Evolutionary conservation across 1,284 basidiomycete genomes (phyloP).

Genomic region (Ceratobasidium papillatum): DNA sequence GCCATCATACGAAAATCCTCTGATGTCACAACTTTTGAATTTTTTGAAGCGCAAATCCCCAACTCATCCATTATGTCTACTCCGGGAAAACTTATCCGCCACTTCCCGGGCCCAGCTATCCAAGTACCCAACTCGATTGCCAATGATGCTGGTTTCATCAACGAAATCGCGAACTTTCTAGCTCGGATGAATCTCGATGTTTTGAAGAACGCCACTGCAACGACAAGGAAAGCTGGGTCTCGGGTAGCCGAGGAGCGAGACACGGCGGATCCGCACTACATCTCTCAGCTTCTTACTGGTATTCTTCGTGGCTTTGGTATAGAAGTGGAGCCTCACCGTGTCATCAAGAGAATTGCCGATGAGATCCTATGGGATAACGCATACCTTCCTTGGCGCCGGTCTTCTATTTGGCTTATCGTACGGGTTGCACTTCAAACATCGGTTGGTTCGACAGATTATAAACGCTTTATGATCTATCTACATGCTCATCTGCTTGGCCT

Average conservation of each 20-base stretch:
- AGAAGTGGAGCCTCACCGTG: conserved; percentile 49
- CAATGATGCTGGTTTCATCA: conserved; percentile 49
- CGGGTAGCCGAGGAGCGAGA: conserved; percentile 49
- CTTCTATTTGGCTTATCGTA: conserved; percentile 58
- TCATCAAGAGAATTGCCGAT: conserved; percentile 56
- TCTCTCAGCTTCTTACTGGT: conserved; percentile 56
- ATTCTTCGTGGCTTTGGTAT: conserved; percentile 54
- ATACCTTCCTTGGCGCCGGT: conserved; percentile 44
- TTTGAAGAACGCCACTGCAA: conserved; percentile 42
- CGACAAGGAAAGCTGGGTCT: conserved; percentile 45
- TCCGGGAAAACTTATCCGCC: conserved; percentile 54
- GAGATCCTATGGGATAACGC: conserved; percentile 53
- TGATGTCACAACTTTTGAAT: conserved; percentile 52
- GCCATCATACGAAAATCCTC: conserved; percentile 55
- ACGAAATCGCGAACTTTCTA: conserved; percentile 52
- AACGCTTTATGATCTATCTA: conserved; percentile 58
- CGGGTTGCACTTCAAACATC: conserved; percentile 59
- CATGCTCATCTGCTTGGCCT: conserved; percentile 51
- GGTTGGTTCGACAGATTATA: conserved; percentile 54
- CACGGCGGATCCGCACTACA: conserved; percentile 55
- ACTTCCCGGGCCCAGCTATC: conserved; percentile 51
- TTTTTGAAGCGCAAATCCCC: conserved; percentile 56
- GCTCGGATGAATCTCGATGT: conserved; percentile 50
- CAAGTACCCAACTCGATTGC: conserved; percentile 42
- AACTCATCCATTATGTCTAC: conserved; percentile 52